A percentile compares a stretch with the other conserved stretches of the same genome.
phyloP scores from a whole-genome alignment of 805 yeast species.

The Candida piceae region DNA sequence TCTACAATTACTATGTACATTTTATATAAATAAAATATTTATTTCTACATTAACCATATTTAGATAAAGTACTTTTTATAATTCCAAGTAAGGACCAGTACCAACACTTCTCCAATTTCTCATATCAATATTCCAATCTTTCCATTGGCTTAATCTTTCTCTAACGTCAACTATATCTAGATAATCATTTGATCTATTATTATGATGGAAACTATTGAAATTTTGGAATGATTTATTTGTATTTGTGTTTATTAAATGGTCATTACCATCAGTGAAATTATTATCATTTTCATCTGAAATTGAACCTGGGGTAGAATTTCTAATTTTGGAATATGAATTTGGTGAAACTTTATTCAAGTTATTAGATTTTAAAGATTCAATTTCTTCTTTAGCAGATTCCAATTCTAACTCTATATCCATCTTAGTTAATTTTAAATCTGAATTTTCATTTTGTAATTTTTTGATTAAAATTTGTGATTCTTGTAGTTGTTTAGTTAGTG shows the following conservation, averaged over 20 bases:
- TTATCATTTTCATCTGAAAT: background rate
- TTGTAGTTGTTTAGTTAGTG: conserved; percentile 29
- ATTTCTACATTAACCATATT: no score
- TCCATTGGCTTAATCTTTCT: conserved; percentile 66
- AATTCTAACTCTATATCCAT: conserved; percentile 34
- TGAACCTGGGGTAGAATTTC: no score
- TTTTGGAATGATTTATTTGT: conserved; percentile 20
- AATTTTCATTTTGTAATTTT: conserved; percentile 18
- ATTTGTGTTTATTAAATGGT: conserved; percentile 3
- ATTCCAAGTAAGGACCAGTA: conserved; percentile 54
- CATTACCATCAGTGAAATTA: no score
- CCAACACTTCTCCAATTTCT: conserved; percentile 72
- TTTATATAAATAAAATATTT: no score
- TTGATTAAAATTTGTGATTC: conserved; percentile 7
- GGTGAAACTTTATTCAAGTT: background rate
- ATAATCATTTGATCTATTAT: conserved; percentile 26
- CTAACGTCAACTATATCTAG: conserved; percentile 50
- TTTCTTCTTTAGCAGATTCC: conserved; percentile 31
- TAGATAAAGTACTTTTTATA: conserved; percentile 21
- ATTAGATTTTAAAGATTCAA: conserved; percentile 24
- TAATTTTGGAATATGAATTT: no score
- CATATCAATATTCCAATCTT: conserved; percentile 85
- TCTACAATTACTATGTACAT: no score
- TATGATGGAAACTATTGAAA: conserved; percentile 17
- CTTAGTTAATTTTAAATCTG: conserved; percentile 22